These are phyloP conservation scores for Triangularia verruculosa DNA, from an alignment of 2,329 filamentous ascomycete species.

Conservation along the genomic window DNA sequence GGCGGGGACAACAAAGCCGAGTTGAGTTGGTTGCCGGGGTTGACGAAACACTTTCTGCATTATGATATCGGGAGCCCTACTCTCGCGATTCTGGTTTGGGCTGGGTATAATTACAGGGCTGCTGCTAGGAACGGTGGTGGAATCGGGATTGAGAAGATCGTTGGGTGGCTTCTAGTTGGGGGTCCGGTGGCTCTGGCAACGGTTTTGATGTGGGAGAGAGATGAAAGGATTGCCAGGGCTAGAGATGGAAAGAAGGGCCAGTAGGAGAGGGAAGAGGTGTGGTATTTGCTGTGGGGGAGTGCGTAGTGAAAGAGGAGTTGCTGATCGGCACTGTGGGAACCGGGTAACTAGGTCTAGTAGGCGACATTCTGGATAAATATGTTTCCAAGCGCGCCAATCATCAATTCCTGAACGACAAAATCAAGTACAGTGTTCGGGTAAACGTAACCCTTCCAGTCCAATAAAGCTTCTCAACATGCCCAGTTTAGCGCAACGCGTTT, in stretches of 20 bases:
- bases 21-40: not conserved
- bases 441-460: not conserved
- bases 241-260: not conserved
- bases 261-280: not conserved
- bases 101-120: not conserved
- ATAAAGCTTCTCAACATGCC: not conserved
- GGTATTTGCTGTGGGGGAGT: no score
- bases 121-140: not conserved
- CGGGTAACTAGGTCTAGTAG: not conserved
- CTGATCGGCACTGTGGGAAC: not conserved
- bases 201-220: not conserved
- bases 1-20: not conserved
- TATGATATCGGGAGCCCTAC: not conserved
- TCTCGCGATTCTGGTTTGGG: not conserved
- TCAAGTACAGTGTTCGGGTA: not conserved
- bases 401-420: not conserved
- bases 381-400: slow-evolving; percentile 1
- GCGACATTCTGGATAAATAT: not conserved
- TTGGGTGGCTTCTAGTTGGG: not conserved
- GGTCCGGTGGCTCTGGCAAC: not conserved
- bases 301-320: no score
- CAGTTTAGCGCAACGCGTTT: no score
- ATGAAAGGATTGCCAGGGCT: not conserved
- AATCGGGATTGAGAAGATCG: not conserved
- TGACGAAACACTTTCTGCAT: not conserved